Conservation (phyloP, 2,329 filamentous ascomycete species). For the Fusarium duplospermum region DNA sequence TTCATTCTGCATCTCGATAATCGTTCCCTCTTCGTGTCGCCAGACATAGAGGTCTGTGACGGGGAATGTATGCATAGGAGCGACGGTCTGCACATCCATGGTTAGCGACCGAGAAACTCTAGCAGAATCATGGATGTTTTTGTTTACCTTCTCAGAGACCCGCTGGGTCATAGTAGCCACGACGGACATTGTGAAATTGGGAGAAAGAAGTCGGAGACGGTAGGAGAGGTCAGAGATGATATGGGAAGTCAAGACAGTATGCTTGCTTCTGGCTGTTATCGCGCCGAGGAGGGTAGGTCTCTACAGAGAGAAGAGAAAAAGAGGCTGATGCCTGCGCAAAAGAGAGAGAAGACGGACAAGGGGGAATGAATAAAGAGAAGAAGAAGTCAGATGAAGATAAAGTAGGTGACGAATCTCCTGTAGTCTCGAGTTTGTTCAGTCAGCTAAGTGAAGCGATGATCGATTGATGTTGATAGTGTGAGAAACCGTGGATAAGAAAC, state of each 20-base stretch:
- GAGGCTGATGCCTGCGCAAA: not conserved
- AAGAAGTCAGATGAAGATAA: not conserved
- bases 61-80: slow-evolving; percentile 36
- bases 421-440: not conserved
- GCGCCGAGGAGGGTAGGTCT: not conserved
- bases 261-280: not conserved
- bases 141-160: not conserved
- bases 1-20: slow-evolving; percentile 52
- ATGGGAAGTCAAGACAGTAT: not conserved
- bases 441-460: not conserved
- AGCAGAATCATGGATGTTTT: not conserved
- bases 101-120: slow-evolving; percentile 13
- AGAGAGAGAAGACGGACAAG: not conserved
- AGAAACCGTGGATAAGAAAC: not conserved
- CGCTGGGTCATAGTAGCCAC: not conserved
- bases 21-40: slow-evolving; percentile 47
- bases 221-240: not conserved
- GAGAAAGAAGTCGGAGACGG: not conserved
- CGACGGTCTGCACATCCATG: not conserved
- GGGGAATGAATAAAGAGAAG: not conserved
- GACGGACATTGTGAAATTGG: not conserved
- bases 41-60: slow-evolving; percentile 40
- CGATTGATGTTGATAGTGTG: not conserved
- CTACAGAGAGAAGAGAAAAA: not conserved
- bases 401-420: not conserved